Percentiles rank a stretch among this genome's conserved stretches.
Conservation (phyloP, 2,329 filamentous ascomycete genomes). For the Fusarium sublunatum region DNA sequence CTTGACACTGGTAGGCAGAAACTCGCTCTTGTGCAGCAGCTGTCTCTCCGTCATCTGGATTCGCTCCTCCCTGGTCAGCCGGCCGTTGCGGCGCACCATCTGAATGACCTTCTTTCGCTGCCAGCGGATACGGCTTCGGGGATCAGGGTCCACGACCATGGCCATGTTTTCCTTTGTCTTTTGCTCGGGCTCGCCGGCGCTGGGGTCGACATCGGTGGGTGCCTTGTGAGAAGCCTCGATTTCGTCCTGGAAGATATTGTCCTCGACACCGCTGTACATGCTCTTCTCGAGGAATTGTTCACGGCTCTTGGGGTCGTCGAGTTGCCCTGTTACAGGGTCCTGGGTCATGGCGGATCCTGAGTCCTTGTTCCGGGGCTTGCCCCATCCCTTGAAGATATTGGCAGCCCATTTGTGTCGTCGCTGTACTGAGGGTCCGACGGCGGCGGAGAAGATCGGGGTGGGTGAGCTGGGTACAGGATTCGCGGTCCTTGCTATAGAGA, state of each 20-base stretch:
- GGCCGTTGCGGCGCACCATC: constrained; percentile 71
- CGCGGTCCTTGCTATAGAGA: constrained; percentile 38
- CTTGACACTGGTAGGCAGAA: constrained; percentile 88
- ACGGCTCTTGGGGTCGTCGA: constrained; percentile 58
- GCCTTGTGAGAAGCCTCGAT: constrained; percentile 54
- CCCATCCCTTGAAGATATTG: constrained; percentile 54
- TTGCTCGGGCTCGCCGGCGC: constrained; percentile 51
- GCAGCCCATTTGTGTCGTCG: constrained; percentile 59
- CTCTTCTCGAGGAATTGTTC: constrained; percentile 55
- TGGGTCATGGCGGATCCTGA: constrained; percentile 44
- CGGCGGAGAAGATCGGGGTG: constrained; percentile 30
- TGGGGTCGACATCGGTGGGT: constrained; percentile 27
- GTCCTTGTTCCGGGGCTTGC: constrained; percentile 47
- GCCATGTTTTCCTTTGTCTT: constrained; percentile 65
- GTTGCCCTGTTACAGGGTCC: constrained; percentile 47
- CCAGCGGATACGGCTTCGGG: constrained; percentile 76
- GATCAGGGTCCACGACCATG: constrained; percentile 78
- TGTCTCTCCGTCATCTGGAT: constrained; percentile 73
- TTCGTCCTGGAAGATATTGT: constrained; percentile 73
- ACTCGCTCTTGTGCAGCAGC: constrained; percentile 70
- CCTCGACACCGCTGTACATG: constrained; percentile 58
- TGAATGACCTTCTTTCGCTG: constrained; percentile 86
- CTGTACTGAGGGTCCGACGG: constrained; percentile 40
- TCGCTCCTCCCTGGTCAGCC: constrained; percentile 68
- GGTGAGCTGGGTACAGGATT: constrained; percentile 34